Percentiles rank a stretch among this genome's conserved stretches.
Conservation (phyloP, 1,284 basidiomycete genomes). For the Microbotryum silenes-acaulis region DNA sequence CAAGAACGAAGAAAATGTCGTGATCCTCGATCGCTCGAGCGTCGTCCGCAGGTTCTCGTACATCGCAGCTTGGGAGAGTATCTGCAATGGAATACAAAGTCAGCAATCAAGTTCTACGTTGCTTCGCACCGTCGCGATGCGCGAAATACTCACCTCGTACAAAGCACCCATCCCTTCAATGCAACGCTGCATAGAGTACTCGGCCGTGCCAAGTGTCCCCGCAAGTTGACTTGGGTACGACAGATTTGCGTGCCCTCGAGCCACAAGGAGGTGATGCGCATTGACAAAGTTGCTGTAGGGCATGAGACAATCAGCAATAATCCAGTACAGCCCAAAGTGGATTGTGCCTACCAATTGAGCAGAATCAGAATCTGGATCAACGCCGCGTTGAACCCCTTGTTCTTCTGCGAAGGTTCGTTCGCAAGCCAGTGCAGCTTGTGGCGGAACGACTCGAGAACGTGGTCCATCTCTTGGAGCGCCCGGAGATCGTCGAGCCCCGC, state of each 20-base stretch:
- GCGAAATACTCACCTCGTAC: constrained; percentile 8
- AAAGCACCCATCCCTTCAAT: constrained; percentile 20
- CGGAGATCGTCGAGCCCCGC: constrained; percentile 3
- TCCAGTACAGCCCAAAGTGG: background rate
- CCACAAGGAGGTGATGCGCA: constrained; percentile 23
- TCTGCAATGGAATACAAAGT: background rate
- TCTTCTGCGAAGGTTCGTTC: constrained; percentile 6
- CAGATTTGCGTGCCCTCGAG: background rate
- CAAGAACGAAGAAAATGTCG: constrained; percentile 21
- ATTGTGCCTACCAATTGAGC: constrained; percentile 20
- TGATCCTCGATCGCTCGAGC: constrained; percentile 14
- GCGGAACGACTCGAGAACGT: constrained; percentile 15
- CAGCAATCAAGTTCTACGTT: too few species aligned
- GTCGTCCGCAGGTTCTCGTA: constrained; percentile 26
- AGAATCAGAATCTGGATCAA: constrained; percentile 20
- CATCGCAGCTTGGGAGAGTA: constrained; percentile 22
- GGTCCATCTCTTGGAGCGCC: constrained; percentile 25
- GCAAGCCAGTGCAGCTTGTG: constrained; percentile 7
- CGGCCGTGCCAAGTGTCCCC: constrained; percentile 16
- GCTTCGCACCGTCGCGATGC: background rate
- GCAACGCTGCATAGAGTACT: constrained; percentile 27
- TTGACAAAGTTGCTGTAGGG: constrained; percentile 21
- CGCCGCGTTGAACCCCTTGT: constrained; percentile 3
- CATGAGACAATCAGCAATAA: background rate
- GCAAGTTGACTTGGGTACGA: too few species aligned